These are phyloP conservation scores for Chrysoporthe austroafricana DNA, from an alignment of 2,329 filamentous ascomycete genomes.

Conservation along the genomic window DNA sequence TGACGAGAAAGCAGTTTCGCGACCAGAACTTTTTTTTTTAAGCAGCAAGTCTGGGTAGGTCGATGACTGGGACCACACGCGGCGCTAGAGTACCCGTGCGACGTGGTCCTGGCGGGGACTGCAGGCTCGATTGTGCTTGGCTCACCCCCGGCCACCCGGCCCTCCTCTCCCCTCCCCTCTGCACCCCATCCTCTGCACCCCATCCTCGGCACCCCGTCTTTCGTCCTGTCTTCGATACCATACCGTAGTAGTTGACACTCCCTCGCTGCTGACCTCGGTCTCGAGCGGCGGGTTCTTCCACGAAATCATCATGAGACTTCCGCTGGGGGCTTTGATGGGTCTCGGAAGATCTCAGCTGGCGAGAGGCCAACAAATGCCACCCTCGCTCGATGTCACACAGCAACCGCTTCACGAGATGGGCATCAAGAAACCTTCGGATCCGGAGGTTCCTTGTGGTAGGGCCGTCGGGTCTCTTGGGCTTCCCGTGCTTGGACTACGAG, in stretches of 20 bases:
- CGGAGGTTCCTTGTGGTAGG: background rate
- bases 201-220: background rate
- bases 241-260: background rate
- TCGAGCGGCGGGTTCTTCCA: background rate
- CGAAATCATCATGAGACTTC: background rate
- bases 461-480: background rate
- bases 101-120: background rate
- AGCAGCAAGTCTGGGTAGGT: conserved; percentile 5
- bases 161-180: background rate
- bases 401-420: background rate
- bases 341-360: background rate
- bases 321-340: background rate
- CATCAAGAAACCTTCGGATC: background rate
- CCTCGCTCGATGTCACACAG: background rate
- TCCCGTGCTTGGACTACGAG: background rate
- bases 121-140: background rate
- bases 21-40: conserved; percentile 16
- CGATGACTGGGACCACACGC: conserved; percentile 1
- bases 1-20: background rate
- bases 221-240: background rate
- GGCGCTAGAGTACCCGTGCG: conserved; percentile 1
- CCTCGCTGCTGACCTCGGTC: background rate
- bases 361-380: conserved; percentile 8
- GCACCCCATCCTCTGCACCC: background rate
- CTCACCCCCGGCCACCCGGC: too few species aligned